Conservation (phyloP, 2,329 filamentous ascomycete genomes). For the Fusarium tanahbumbuense region DNA sequence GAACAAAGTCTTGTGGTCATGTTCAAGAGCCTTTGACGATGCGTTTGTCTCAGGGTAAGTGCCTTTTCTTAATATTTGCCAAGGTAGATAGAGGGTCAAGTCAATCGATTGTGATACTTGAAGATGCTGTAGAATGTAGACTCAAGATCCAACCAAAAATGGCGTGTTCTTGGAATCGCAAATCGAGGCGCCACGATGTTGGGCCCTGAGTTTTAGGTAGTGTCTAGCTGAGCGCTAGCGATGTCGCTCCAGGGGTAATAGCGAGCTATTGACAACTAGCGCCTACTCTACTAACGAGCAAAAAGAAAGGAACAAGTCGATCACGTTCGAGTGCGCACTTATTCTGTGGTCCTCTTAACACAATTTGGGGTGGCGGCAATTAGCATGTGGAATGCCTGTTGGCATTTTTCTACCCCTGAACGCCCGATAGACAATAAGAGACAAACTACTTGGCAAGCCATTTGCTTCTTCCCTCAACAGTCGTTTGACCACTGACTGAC, state of each 20-base stretch:
- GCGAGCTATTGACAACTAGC: not conserved
- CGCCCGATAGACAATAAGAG: not conserved
- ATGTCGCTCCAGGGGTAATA: not conserved
- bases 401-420: constrained; percentile 13
- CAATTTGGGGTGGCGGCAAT: not conserved
- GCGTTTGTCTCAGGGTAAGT: not conserved
- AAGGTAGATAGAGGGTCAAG: not conserved
- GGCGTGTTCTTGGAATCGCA: not conserved
- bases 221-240: not conserved
- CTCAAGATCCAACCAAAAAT: not conserved
- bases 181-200: not conserved
- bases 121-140: not conserved
- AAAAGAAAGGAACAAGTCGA: not conserved
- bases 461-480: not conserved
- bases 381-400: constrained; percentile 6
- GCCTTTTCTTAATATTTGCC: not conserved
- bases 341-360: not conserved
- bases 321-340: not conserved
- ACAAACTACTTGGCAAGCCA: constrained; percentile 10
- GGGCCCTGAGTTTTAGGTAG: not conserved
- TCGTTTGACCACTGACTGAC: not conserved
- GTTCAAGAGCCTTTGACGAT: not conserved
- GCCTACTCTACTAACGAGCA: not conserved
- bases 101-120: not conserved
- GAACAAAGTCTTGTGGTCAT: not conserved